Base-by-base conservation (phyloP, 495 filamentous ascomycete genomes). In the Massariosphaeria phaeospora region DNA sequence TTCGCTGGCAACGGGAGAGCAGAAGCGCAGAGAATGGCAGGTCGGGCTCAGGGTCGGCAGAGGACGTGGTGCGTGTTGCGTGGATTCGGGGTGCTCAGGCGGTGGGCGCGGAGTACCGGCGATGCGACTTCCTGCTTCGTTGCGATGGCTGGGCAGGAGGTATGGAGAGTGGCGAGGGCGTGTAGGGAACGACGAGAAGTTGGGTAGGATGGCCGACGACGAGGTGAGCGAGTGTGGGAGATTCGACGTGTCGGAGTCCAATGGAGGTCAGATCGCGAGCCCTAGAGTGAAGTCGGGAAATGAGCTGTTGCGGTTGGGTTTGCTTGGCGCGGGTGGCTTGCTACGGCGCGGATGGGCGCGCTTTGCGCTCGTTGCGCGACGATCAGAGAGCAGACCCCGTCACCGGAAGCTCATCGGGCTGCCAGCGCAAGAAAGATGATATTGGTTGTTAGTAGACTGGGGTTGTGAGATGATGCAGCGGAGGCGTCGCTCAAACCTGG, bases 241-340 rank as follows among this genome's bases (percentile, higher is more conserved):
- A 3, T 42, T 10, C 2, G n/a, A 15, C 3, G 27, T 18, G 50
- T 5, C 27, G 18, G 29, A 46, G 17, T 52, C 48, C 48, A 52
- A 52, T 52, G 13, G 48, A 41, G 35, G 35, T 21, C 13, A 20
- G n/a, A 29, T 47, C 23, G 40, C 25, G 34, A n/a, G n/a, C n/a
- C n/a, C n/a, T n/a, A n/a, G n/a, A 34, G 45, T 46, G 48, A 48
- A 42, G 42, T 27, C 36, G 61, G 61, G 61, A 63, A 55, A 63
- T 63, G 29, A 46, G 60, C 21, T 35, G 34, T n/a, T 57, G 43
- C 55, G 31, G 45, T 54, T 25, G 46, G 36, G 2, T 25, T 11
- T 29, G 53, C 61, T 63, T 63, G 61, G 61, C 61, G 51, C 49
- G 39, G 45, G 44, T 55, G 57, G 57, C 57, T 52, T 48, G 39